Conservation (phyloP, 2,329 filamentous ascomycete species). For the Calonectria montana region DNA sequence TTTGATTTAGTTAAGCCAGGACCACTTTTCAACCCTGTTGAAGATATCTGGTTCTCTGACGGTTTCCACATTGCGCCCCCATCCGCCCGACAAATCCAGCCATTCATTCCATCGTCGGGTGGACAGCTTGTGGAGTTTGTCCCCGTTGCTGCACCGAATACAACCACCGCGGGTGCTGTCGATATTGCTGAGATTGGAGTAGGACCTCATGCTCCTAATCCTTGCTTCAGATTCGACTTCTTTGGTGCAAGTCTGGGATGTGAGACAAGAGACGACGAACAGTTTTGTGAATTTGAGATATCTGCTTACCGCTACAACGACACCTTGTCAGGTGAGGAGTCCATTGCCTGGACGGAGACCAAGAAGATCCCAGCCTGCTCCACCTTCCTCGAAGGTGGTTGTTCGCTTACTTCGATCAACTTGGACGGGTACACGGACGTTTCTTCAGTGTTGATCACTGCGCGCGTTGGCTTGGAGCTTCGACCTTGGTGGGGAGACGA, state of each 20-base stretch:
- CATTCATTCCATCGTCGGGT: slow-evolving; percentile 53
- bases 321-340: slow-evolving; percentile 46
- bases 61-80: slow-evolving; percentile 54
- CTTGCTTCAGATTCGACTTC: slow-evolving; percentile 55
- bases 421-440: slow-evolving; percentile 53
- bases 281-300: slow-evolving; percentile 55
- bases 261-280: slow-evolving; percentile 48
- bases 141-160: slow-evolving; percentile 48
- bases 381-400: slow-evolving; percentile 47
- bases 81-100: slow-evolving; percentile 45
- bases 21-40: slow-evolving; percentile 53
- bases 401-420: slow-evolving; percentile 49
- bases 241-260: slow-evolving; percentile 54
- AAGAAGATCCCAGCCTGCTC: slow-evolving; percentile 53
- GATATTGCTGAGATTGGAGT: slow-evolving; percentile 55
- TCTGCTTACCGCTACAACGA: slow-evolving; percentile 54
- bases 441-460: slow-evolving; percentile 52
- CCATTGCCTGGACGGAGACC: slow-evolving; percentile 54
- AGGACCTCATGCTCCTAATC: slow-evolving; percentile 49
- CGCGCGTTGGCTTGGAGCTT: slow-evolving; percentile 51
- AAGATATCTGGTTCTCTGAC: slow-evolving; percentile 56
- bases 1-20: slow-evolving; percentile 52
- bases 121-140: slow-evolving; percentile 55
- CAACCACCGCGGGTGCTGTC: slow-evolving; percentile 38
- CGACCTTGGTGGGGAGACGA: slow-evolving; percentile 57